Evolutionary conservation across 1,139 yeast species (phyloP).

Genomic region (Yamadazyma conglobata): DNA sequence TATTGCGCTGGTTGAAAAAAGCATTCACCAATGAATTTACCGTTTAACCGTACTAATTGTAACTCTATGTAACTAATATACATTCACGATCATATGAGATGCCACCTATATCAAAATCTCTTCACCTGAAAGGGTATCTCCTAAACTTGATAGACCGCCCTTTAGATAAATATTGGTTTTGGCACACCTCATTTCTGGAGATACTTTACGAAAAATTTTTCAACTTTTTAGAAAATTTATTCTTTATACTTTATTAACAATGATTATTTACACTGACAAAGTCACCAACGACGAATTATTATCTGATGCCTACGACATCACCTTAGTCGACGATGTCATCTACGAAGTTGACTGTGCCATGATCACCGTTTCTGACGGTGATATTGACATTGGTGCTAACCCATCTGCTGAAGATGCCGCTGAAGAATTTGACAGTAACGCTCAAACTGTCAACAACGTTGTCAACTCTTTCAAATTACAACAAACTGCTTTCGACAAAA

Average conservation of each 20-base stretch:
- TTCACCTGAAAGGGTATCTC: too few species aligned
- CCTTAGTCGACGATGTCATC: constrained; percentile 82
- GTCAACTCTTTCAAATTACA: constrained; percentile 98
- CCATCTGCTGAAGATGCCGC: constrained; percentile 97
- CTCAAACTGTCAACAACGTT: constrained; percentile 92
- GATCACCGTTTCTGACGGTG: constrained; percentile 66
- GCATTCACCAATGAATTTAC: constrained; percentile 13
- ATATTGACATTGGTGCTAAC: constrained; percentile 98
- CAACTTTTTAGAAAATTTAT: constrained; percentile 1
- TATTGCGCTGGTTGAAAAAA: constrained; percentile 54
- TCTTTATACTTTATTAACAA: constrained; percentile 12
- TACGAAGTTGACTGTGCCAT: constrained; percentile 96
- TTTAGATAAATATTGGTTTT: not conserved
- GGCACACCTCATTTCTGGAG: constrained; percentile 1
- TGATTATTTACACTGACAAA: constrained; percentile 62
- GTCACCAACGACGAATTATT: constrained; percentile 93
- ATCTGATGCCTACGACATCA: constrained; percentile 94
- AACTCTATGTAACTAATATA: too few species aligned
- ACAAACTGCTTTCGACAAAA: constrained; percentile 94
- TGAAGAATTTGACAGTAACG: constrained; percentile 75
- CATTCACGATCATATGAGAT: too few species aligned
- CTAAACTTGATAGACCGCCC: too few species aligned
- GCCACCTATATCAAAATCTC: too few species aligned
- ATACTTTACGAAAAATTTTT: constrained; percentile 1
- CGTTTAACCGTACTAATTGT: not conserved